These are phyloP conservation scores for Cyberlindnera nakhonratchasimensis DNA, from an alignment of 805 yeast genomes.

Conservation along the genomic window DNA sequence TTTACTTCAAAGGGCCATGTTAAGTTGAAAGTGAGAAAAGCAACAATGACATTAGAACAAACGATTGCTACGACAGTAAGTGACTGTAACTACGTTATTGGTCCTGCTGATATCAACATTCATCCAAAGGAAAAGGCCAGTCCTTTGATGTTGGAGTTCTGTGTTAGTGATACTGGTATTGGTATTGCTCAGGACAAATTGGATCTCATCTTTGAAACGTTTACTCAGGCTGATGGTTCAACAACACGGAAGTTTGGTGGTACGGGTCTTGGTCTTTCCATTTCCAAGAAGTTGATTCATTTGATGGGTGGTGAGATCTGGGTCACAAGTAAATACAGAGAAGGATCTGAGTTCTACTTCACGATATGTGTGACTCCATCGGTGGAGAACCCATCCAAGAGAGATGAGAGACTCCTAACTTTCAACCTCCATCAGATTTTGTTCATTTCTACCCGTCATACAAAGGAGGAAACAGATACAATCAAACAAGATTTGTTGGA, in stretches of 20 bases:
- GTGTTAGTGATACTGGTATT: slow-evolving; percentile 88
- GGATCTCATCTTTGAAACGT: slow-evolving; percentile 82
- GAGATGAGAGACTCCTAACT: slow-evolving; percentile 67
- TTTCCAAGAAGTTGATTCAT: slow-evolving; percentile 82
- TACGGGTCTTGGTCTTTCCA: slow-evolving; percentile 84
- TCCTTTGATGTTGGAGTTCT: slow-evolving; percentile 64
- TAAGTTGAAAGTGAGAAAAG: slow-evolving; percentile 66
- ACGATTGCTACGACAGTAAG: slow-evolving; percentile 25
- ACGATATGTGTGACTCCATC: slow-evolving; percentile 79
- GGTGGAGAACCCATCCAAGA: slow-evolving; percentile 50
- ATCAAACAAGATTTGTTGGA: slow-evolving; percentile 49
- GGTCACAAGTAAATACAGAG: slow-evolving; percentile 79
- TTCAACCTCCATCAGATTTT: slow-evolving; percentile 68
- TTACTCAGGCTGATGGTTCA: slow-evolving; percentile 92
- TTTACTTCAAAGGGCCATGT: slow-evolving; percentile 83
- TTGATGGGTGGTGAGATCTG: slow-evolving; percentile 93
- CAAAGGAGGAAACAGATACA: slow-evolving; percentile 44
- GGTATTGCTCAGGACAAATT: slow-evolving; percentile 84
- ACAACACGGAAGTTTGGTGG: slow-evolving; percentile 93
- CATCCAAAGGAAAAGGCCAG: slow-evolving; percentile 19
- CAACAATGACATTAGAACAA: slow-evolving; percentile 27
- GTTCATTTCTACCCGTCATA: slow-evolving; percentile 65
- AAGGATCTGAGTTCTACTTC: slow-evolving; percentile 80
- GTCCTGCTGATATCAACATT: slow-evolving; percentile 24
- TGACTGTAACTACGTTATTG: slow-evolving; percentile 29